Evolutionary conservation across 1,284 basidiomycete species (phyloP).

Genomic region (Sporisorium reilianum): DNA sequence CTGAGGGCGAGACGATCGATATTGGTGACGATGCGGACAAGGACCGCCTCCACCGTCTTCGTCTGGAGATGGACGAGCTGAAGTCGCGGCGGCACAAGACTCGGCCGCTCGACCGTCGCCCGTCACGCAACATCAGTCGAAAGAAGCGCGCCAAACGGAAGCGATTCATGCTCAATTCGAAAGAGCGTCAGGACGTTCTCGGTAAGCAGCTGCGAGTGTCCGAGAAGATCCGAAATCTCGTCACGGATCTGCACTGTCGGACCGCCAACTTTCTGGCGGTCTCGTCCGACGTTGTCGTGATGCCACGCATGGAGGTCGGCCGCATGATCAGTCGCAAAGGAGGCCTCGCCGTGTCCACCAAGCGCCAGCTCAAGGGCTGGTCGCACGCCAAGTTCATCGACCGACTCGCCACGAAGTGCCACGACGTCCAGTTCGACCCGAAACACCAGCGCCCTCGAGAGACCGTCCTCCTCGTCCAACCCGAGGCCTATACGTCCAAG

Average conservation of each 20-base stretch:
- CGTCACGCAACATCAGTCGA: not conserved
- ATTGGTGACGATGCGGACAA: not conserved
- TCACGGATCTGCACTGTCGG: not conserved
- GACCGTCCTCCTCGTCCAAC: no score
- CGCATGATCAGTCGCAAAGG: conserved; percentile 6
- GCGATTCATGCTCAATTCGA: not conserved
- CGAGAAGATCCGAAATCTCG: not conserved
- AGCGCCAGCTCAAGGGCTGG: not conserved
- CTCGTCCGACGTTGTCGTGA: conserved; percentile 8
- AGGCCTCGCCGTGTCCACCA: not conserved
- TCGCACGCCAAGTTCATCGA: not conserved
- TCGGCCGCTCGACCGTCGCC: not conserved
- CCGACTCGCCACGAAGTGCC: no score
- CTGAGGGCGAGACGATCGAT: conserved; percentile 6
- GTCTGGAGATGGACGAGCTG: not conserved
- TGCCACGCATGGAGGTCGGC: conserved; percentile 13
- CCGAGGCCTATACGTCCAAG: no score
- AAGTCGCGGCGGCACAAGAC: not conserved
- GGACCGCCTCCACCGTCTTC: not conserved
- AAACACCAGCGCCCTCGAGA: no score
- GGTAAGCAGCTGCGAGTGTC: not conserved
- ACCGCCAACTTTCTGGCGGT: conserved; percentile 5
- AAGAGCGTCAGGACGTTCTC: not conserved
- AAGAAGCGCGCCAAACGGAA: not conserved
- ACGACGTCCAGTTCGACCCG: no score